Evolutionary conservation across 2,329 filamentous ascomycete species (phyloP), one percentile per base, ranked within the genome.

Genomic region (Apiospora kogelbergensis): DNA sequence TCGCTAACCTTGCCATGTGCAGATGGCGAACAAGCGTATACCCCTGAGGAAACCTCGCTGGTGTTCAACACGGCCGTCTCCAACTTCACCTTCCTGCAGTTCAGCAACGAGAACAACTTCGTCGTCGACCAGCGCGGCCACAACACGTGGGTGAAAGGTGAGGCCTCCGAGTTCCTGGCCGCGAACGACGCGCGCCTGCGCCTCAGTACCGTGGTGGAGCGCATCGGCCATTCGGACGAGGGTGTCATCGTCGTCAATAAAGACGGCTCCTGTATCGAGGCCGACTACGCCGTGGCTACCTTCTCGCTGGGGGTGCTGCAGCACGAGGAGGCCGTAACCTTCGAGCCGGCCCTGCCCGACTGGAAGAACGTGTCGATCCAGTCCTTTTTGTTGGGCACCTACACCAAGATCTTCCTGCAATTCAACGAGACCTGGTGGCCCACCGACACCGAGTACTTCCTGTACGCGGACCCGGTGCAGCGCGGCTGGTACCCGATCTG

Each of bases 341-440:
- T 92, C 75, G 74, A 81, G 13, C 90, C 91, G 0, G 72, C 80
- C 6, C 81, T 93, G 0, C 91, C 91, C 0, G 77, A 78, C 2
- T 93, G 90, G 90, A 93, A 93, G 78, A 81, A 84, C 17, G 84
- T 84, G 3, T 86, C 88, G 0, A 90, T 93, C 66, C 84, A 87
- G 6, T 88, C 85, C 42, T 91, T 92, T 76, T 82, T 84, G 70
- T 91, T 93, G 86, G 90, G 88, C 9, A 92, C 89, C 0, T 93
- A 92, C 79, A 93, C 90, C 67, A 93, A 93, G 76, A 87, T 93
- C 70, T 93, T 93, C 79, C 80, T 91, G 71, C 90, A 92, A 71
- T 93, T 93, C 79, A 83, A 89, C 71, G 81, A 89, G 68, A 86
- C 88, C 0, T 93, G 93, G 78, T 93, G 90, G 91, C 84, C 81